Conservation (phyloP, 768 basidiomycete genomes). For the Trametes gibbosa region DNA sequence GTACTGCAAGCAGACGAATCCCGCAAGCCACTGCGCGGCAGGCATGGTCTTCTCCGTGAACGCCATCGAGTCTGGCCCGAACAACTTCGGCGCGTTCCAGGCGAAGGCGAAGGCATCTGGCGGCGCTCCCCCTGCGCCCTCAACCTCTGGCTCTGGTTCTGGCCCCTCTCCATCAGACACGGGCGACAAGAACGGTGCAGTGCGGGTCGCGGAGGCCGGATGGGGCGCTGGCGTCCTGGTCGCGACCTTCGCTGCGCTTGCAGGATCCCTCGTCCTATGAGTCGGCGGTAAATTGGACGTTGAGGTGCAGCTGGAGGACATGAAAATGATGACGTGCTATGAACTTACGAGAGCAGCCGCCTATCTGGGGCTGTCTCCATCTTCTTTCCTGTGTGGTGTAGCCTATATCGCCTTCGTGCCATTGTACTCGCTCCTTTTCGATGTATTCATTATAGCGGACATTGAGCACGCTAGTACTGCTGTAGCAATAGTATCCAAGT, state of each 20-base stretch:
- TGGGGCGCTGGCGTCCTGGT: slow-evolving; percentile 29
- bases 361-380: background rate
- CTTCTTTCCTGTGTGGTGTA: slow-evolving; percentile 1
- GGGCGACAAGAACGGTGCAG: background rate
- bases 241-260: slow-evolving; percentile 22
- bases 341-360: background rate
- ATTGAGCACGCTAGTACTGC: background rate
- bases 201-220: background rate
- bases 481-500: background rate
- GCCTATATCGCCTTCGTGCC: background rate
- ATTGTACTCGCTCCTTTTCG: background rate
- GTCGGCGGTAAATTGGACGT: background rate
- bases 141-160: background rate
- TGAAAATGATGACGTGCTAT: background rate
- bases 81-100: slow-evolving; percentile 53
- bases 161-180: background rate
- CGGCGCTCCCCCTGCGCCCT: background rate
- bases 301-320: too few relatives aligned
- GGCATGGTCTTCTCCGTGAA: slow-evolving; percentile 65
- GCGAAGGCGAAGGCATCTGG: slow-evolving; percentile 20
- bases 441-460: background rate
- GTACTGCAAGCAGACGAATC: slow-evolving; percentile 51
- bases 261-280: slow-evolving; percentile 25
- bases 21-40: slow-evolving; percentile 48
- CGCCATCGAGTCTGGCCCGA: slow-evolving; percentile 46